Conservation (phyloP, 2,329 filamentous ascomycete species). For the Trichoderma asperellum region DNA sequence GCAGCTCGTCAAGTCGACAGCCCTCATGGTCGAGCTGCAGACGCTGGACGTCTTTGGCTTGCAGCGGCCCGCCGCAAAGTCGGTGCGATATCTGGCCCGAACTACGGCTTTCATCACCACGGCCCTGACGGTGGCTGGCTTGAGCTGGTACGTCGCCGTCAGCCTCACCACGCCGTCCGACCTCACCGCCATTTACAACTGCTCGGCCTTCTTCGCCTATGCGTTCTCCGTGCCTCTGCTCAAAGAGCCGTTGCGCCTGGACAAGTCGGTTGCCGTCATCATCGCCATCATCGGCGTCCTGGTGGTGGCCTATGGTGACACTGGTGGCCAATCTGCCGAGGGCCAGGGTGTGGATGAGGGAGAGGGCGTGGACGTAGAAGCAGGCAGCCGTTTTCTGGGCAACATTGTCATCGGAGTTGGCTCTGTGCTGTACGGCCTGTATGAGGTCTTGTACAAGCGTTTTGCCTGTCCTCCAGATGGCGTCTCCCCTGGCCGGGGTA, state of each 20-base stretch:
- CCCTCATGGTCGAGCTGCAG: conserved; percentile 83
- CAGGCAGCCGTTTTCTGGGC: conserved; percentile 72
- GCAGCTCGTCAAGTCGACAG: conserved; percentile 56
- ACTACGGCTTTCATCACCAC: conserved; percentile 83
- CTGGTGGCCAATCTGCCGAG: conserved; percentile 43
- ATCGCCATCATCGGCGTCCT: conserved; percentile 89
- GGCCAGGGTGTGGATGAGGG: conserved; percentile 39
- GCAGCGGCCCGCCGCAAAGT: conserved; percentile 39
- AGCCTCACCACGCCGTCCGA: conserved; percentile 91
- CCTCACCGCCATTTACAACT: conserved; percentile 98
- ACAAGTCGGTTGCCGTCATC: conserved; percentile 84
- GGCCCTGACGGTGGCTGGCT: conserved; percentile 84
- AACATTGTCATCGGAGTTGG: conserved; percentile 92
- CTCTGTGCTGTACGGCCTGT: conserved; percentile 91
- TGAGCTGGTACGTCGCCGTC: conserved; percentile 95
- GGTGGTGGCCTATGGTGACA: conserved; percentile 92
- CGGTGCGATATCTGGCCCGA: conserved; percentile 68
- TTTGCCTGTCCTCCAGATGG: conserved; percentile 92
- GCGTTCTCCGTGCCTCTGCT: conserved; percentile 92
- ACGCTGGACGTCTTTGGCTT: conserved; percentile 66
- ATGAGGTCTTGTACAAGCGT: conserved; percentile 96
- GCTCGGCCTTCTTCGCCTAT: conserved; percentile 97
- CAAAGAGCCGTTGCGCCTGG: conserved; percentile 78
- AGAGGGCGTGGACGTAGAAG: conserved; percentile 53
- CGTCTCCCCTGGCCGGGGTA: conserved; percentile 80